A percentile compares a stretch with the other conserved stretches of the same genome.
Evolutionary conservation across 352 stramenopile genomes (phyloP).

Genomic region (Plasmopara halstedii): DNA sequence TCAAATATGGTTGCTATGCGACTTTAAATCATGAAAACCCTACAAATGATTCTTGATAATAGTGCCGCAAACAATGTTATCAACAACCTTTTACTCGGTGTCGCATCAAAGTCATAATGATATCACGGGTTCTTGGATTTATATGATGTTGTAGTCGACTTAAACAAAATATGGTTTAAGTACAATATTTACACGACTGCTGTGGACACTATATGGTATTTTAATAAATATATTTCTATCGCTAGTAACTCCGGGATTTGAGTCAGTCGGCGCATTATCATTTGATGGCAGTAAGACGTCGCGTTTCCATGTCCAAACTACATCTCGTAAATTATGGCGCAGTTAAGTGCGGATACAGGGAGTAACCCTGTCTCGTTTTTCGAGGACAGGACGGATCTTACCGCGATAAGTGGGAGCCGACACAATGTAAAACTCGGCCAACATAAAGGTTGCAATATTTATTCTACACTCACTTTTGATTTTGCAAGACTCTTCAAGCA

Average conservation of each 20-base stretch:
- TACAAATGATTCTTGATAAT: no score
- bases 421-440: background rate
- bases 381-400: background rate
- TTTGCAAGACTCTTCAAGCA: background rate
- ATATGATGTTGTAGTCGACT: no score
- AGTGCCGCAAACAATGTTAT: no score
- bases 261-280: background rate
- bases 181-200: no score
- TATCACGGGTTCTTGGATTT: no score
- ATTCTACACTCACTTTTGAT: conserved; percentile 1
- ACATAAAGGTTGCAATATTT: background rate
- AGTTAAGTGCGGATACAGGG: background rate
- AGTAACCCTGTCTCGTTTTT: conserved; percentile 1
- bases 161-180: no score
- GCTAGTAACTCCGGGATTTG: background rate
- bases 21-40: no score
- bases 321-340: background rate
- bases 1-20: background rate
- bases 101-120: no score
- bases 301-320: background rate
- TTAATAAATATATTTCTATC: no score
- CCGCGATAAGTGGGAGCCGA: conserved; percentile 1
- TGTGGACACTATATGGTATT: no score
- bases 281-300: background rate
- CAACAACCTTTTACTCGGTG: no score